Base-by-base conservation (phyloP, 192 early-diverging fungal genomes). In the Backusella tarrabulga region DNA sequence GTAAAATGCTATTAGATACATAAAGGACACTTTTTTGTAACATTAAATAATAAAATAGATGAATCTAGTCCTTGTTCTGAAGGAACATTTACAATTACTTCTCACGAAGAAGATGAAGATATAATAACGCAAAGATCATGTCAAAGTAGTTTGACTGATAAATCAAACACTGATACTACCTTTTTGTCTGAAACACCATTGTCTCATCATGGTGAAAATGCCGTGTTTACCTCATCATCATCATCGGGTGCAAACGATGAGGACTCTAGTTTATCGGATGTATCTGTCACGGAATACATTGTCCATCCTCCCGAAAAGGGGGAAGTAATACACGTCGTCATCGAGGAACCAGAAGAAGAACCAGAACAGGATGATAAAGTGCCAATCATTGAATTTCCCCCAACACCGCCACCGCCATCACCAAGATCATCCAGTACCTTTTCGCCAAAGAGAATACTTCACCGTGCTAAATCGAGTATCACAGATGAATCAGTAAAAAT, bases 381-480 rank as follows among this genome's bases (percentile, higher is more conserved):
- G 11, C 21, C 21, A 63, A 29, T 63, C 8, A 63, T 63, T 63
- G 56, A 63, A 9, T 12, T 63, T 14, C 56, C 23, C 2, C 11
- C 21, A 12, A 29, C 26, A 63, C 56, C 56, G 35, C 12, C 38
- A 41, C 15, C 34, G 3, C n/a, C 68, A 23, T 23, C 68, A 14
- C 35, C 67, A 35, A 35, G 34, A 15, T 14, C 34, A 68, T 35
- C 67, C 19, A 68, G 21, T n/a, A 70, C 35, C 8, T 70, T 70
- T 23, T 70, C 68, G 35, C 36, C 68, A 21, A 70, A 70, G n/a
- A 35, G 38, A 23, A 70, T 70, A 12, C 38, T 70, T 40, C 68
- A 70, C 40, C 68, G 68, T 38, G 68, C 68, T 12, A 70, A 38
- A 70, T 70, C 68, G 12, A 70, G 68, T 21, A 70, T 70, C n/a